Evolutionary conservation across 139 green algal species (phyloP), one percentile per base, ranked within the genome.

Genomic region (Chlorella sp.): DNA sequence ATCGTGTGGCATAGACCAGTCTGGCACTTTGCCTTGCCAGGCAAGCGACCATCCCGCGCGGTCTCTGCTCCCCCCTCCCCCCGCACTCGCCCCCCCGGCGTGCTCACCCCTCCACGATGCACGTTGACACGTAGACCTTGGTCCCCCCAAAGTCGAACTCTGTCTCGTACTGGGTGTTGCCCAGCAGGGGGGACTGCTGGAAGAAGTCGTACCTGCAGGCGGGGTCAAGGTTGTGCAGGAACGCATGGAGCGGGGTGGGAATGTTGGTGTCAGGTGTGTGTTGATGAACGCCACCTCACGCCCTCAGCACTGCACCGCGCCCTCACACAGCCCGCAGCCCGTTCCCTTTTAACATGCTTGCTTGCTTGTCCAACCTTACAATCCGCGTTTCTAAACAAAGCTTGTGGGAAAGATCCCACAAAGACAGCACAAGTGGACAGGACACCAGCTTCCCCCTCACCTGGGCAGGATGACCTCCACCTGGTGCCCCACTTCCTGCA

Each of bases 401-500:
- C n/a, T n/a, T n/a, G n/a, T n/a, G n/a, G n/a, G n/a, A n/a, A n/a
- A n/a, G n/a, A n/a, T n/a, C n/a, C n/a, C n/a, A n/a, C n/a, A n/a
- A n/a, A n/a, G n/a, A n/a, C n/a, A n/a, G n/a, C n/a, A n/a, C n/a
- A n/a, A n/a, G n/a, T n/a, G n/a, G n/a, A n/a, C n/a, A n/a, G n/a
- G n/a, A n/a, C n/a, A n/a, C n/a, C n/a, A n/a, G n/a, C n/a, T n/a
- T n/a, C n/a, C 24, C 78, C 78, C 92, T 84, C 83, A 96, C 95
- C 91, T 91, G 28, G 96, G 96, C 73, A 98, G 86, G 48, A 97
- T 95, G 81, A 97, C 28, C 69, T 92, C 89, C 36, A 93, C 89
- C 19, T 88, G 66, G 90, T 99, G 96, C 3, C 98, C 98, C 88
- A 96, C 84, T 75, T 99, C 98, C 91, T 97, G 89, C 28, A 99